phyloP scores from a whole-genome alignment of 2,329 filamentous ascomycete genomes.

The Ciborinia camelliae region DNA sequence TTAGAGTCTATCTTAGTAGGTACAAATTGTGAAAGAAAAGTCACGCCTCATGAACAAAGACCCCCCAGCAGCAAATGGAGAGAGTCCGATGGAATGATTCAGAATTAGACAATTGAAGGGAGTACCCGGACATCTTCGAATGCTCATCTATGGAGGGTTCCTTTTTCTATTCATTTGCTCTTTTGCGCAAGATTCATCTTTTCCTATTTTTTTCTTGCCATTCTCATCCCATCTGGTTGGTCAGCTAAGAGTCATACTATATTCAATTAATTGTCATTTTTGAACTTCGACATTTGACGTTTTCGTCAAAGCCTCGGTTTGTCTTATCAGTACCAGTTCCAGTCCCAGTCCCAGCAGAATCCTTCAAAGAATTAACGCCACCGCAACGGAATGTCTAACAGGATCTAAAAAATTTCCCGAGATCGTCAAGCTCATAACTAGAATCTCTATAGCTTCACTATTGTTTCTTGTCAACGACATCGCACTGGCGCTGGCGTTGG shows the following conservation, averaged over 20 bases:
- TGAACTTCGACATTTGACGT: neutral
- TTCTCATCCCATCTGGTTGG: neutral
- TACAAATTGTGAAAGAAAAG: constrained; percentile 1
- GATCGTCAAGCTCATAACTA: neutral
- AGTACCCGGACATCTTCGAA: neutral
- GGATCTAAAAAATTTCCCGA: neutral
- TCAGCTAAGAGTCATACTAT: neutral
- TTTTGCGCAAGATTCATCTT: neutral
- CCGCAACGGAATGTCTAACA: neutral
- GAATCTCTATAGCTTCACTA: neutral
- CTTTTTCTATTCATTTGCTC: neutral
- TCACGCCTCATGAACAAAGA: constrained; percentile 8
- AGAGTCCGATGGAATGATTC: neutral
- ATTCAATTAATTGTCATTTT: neutral
- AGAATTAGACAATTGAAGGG: neutral
- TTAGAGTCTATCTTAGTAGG: neutral
- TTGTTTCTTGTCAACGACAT: neutral
- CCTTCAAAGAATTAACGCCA: neutral
- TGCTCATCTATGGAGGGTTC: neutral
- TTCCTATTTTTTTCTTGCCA: neutral
- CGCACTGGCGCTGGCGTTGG: neutral
- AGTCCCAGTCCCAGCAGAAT: neutral
- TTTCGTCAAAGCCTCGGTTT: neutral
- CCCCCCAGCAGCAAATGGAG: neutral
- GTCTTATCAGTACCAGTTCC: neutral